Evolutionary conservation across 2,329 filamentous ascomycete species (phyloP).

Genomic region (Fonsecaea erecta): DNA sequence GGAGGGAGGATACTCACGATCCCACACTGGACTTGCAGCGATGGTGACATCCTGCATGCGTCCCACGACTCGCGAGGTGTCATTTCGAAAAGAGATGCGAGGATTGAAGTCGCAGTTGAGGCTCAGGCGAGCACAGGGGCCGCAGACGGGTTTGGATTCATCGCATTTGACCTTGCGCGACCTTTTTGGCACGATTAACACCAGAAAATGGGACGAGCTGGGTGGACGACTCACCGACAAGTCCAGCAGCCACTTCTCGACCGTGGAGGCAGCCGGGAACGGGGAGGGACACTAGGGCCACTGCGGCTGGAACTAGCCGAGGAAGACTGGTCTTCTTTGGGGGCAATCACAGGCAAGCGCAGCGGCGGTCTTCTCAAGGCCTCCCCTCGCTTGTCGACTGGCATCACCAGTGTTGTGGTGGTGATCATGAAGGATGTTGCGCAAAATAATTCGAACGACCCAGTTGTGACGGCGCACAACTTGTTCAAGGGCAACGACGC

Average conservation of each 20-base stretch:
- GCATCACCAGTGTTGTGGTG: conserved; percentile 43
- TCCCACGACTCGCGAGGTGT: conserved; percentile 57
- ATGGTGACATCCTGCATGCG: conserved; percentile 59
- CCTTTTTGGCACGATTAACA: conserved; percentile 1
- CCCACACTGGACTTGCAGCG: conserved; percentile 60
- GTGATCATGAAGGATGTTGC: conserved; percentile 42
- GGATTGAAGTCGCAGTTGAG: conserved; percentile 64
- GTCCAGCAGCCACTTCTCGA: conserved; percentile 59
- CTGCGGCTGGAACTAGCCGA: conserved; percentile 42
- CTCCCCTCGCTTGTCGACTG: conserved; percentile 44
- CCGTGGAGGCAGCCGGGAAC: conserved; percentile 57
- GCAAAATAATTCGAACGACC: background rate
- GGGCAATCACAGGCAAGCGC: conserved; percentile 51
- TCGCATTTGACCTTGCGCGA: conserved; percentile 59
- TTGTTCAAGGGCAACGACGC: conserved; percentile 29
- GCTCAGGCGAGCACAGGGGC: conserved; percentile 61
- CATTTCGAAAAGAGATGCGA: conserved; percentile 60
- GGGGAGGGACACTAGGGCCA: conserved; percentile 44
- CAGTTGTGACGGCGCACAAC: conserved; percentile 3
- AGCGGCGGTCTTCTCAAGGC: conserved; percentile 46
- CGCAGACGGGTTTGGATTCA: conserved; percentile 59
- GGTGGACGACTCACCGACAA: conserved; percentile 26
- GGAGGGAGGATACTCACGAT: conserved; percentile 51
- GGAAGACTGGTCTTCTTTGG: conserved; percentile 46
- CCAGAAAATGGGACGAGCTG: background rate